These are phyloP conservation scores for Pestalotiopsis sp. DNA, from an alignment of 2,329 filamentous ascomycete genomes.

Conservation along the genomic window DNA sequence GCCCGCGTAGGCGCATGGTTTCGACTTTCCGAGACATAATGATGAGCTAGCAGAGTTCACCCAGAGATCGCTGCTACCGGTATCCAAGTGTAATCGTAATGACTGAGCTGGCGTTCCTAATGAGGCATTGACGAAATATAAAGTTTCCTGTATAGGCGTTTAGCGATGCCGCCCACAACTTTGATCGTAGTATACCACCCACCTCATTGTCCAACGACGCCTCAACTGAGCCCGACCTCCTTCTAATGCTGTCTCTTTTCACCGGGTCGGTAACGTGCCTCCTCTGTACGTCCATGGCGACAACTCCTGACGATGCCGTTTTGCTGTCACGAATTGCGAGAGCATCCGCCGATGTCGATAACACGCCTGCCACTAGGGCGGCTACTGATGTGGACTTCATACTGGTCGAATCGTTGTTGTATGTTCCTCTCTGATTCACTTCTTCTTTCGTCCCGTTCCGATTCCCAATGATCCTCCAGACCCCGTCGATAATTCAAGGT, in stretches of 20 bases:
- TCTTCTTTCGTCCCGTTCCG: background rate
- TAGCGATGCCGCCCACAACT: constrained; percentile 15
- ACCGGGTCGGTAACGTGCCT: constrained; percentile 40
- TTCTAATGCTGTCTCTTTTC: constrained; percentile 44
- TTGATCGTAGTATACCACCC: constrained; percentile 18
- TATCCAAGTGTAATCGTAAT: constrained; percentile 63
- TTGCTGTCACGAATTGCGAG: constrained; percentile 24
- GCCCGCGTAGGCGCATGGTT: constrained; percentile 61
- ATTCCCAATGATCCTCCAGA: constrained; percentile 6
- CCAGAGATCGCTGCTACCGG: constrained; percentile 70
- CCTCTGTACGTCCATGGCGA: constrained; percentile 46
- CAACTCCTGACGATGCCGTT: constrained; percentile 38
- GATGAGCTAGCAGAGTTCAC: constrained; percentile 65
- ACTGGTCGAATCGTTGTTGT: constrained; percentile 1
- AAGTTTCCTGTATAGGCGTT: constrained; percentile 46
- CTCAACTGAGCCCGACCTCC: constrained; percentile 40
- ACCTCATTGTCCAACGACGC: constrained; percentile 59
- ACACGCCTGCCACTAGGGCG: constrained; percentile 26
- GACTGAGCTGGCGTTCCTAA: constrained; percentile 62
- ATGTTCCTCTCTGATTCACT: background rate
- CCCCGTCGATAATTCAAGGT: constrained; percentile 15
- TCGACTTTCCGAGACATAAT: constrained; percentile 51
- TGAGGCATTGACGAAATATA: constrained; percentile 65
- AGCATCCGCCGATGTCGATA: constrained; percentile 24
- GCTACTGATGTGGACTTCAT: constrained; percentile 23